phyloP scores from a whole-genome alignment of 2,329 filamentous ascomycete genomes.

The Monilinia fructicola region DNA sequence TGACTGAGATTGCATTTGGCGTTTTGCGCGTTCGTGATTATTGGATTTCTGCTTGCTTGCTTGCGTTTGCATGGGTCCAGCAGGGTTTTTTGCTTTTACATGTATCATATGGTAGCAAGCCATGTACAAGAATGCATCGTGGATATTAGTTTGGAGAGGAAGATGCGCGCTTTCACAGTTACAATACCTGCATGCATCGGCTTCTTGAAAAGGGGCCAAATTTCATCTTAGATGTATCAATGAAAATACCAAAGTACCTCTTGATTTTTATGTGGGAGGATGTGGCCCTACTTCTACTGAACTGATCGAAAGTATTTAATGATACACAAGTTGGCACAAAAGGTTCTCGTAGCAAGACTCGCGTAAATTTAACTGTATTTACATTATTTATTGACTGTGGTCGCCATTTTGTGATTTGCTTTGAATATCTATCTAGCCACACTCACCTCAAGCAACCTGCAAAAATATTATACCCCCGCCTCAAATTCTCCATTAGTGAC shows the following conservation, averaged over 20 bases:
- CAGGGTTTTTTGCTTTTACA: neutral
- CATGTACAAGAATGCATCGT: neutral
- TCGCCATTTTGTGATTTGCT: neutral
- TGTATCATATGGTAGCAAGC: conserved; percentile 2
- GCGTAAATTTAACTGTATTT: neutral
- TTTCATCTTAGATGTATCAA: neutral
- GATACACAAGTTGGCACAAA: neutral
- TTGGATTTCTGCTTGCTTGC: neutral
- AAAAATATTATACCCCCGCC: neutral
- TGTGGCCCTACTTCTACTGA: neutral
- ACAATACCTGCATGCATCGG: neutral
- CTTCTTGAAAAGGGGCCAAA: no score
- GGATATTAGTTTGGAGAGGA: no score
- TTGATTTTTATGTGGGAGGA: neutral
- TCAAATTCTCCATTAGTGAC: neutral
- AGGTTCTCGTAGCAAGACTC: neutral
- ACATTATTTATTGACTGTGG: conserved; percentile 8
- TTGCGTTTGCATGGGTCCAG: neutral
- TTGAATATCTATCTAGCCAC: neutral
- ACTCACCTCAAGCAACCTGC: neutral
- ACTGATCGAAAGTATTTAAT: neutral
- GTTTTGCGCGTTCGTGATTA: neutral
- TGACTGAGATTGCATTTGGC: neutral
- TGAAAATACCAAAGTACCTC: neutral
- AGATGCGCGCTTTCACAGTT: neutral